Evolutionary conservation across 2,329 filamentous ascomycete genomes (phyloP), one percentile per base, ranked within the genome.

Genomic region (Trichoderma arundinaceum): DNA sequence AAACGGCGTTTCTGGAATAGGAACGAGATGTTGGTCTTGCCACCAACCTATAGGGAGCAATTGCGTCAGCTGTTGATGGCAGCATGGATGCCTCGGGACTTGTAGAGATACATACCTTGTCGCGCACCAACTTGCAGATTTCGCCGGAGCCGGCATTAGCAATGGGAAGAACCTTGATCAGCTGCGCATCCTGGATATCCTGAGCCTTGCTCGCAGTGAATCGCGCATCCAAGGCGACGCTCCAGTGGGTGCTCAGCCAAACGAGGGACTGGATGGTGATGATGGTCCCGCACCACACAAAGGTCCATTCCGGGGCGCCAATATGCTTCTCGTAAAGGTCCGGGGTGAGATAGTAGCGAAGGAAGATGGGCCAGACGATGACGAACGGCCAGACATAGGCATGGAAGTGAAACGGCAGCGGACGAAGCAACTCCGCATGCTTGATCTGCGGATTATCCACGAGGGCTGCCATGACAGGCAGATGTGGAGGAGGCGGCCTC

Each of bases 221-320:
- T 67, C 89, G 79, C 22, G 90, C 90, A 74, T 89, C 87, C 69
- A 98, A 82, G 75, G 94, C 89, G 76, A 99, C 92, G 75, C 92
- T 98, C 95, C 95, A 99, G 81, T 98, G 92, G 53, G 95, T 99
- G 81, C 91, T 94, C 68, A 99, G 85, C 94, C 95, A 99, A 72
- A 93, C 81, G 69, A 99, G 85, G 69, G 92, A 89, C 82, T 99
- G 96, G 65, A 90, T 74, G 10, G 94, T 97, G 77, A 96, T 84
- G 75, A 99, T 97, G 71, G 88, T 85, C 73, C 91, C 94, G 70
- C 90, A 87, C 89, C 92, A 99, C 69, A 99, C 92, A 76, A 97
- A 96, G 0, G 96, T 98, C 94, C 95, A 99, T 83, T 99, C 95
- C 72, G 91, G 89, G n/a, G 90, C 94, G 73, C 91, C 88, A 70